phyloP scores from a whole-genome alignment of 306 rosid genomes.

The Lathyrus tuberosus region DNA sequence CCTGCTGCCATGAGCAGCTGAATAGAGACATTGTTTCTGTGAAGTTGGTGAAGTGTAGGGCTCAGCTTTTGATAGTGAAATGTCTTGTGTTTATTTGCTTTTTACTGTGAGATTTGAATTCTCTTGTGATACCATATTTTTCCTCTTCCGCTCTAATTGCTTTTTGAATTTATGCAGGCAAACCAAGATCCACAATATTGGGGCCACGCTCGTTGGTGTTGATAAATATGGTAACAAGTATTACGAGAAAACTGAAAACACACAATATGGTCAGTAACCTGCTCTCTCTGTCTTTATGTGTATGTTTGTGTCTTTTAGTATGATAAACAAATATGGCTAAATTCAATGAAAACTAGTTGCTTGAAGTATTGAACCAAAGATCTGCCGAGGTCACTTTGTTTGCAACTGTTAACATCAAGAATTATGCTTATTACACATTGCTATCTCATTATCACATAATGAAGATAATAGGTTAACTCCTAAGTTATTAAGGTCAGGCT shows the following conservation, averaged over 20 bases:
- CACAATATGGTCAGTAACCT: slow-evolving; percentile 67
- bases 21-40: slow-evolving; percentile 5
- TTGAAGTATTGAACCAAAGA: slow-evolving; percentile 20
- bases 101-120: slow-evolving; percentile 25
- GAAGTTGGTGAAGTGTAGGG: slow-evolving; percentile 8
- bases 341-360: neutral
- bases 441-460: slow-evolving; percentile 24
- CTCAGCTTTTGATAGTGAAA: neutral
- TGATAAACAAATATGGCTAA: slow-evolving; percentile 18
- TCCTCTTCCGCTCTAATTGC: slow-evolving; percentile 23
- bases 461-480: slow-evolving; percentile 1
- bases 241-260: slow-evolving; percentile 66
- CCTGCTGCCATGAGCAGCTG: neutral
- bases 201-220: slow-evolving; percentile 88
- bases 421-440: slow-evolving; percentile 7
- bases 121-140: neutral
- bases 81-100: neutral
- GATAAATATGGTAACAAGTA: slow-evolving; percentile 93
- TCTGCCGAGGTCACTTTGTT: neutral
- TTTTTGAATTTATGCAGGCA: slow-evolving; percentile 61
- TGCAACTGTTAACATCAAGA: slow-evolving; percentile 13
- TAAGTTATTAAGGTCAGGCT: neutral
- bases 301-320: slow-evolving; percentile 6
- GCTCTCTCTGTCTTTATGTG: slow-evolving; percentile 12
- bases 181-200: slow-evolving; percentile 96